These are phyloP conservation scores for Chiua virens DNA, from an alignment of 768 basidiomycete genomes.

Conservation along the genomic window DNA sequence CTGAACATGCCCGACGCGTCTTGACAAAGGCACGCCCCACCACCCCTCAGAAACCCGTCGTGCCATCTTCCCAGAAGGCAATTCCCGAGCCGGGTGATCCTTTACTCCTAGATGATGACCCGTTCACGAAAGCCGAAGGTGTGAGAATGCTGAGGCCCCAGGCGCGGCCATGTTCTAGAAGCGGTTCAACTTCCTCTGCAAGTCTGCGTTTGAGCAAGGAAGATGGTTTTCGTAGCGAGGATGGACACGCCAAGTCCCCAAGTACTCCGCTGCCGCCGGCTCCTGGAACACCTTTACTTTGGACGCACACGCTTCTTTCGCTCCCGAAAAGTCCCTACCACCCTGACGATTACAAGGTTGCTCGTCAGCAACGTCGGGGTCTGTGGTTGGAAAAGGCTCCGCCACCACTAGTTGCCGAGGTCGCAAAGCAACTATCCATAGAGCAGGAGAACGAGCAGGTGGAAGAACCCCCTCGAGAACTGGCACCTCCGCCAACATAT, in stretches of 20 bases:
- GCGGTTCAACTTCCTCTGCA: neutral
- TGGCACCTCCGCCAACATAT: constrained; percentile 26
- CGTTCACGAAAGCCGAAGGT: constrained; percentile 56
- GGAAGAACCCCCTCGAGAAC: constrained; percentile 19
- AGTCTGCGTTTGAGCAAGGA: too few species aligned
- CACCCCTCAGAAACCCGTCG: constrained; percentile 30
- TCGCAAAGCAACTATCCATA: constrained; percentile 22
- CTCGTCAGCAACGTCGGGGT: constrained; percentile 42
- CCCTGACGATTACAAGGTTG: constrained; percentile 40
- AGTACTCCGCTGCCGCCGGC: neutral
- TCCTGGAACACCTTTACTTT: too few species aligned
- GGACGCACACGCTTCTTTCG: too few species aligned
- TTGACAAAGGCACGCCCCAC: constrained; percentile 34
- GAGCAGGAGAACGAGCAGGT: constrained; percentile 10
- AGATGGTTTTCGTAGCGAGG: constrained; percentile 3
- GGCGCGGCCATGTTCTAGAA: constrained; percentile 1
- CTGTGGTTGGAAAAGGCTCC: constrained; percentile 40
- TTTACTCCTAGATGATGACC: constrained; percentile 31
- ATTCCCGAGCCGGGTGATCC: constrained; percentile 16
- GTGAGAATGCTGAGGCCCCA: constrained; percentile 45
- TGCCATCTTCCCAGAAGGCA: constrained; percentile 9
- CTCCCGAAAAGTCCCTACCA: constrained; percentile 3
- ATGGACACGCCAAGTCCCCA: constrained; percentile 5
- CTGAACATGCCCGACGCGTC: constrained; percentile 23
- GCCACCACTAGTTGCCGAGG: constrained; percentile 35